Percentiles rank a stretch among this genome's conserved stretches.
Conservation (phyloP, 2,329 filamentous ascomycete species). For the Pseudogymnoascus sp. region DNA sequence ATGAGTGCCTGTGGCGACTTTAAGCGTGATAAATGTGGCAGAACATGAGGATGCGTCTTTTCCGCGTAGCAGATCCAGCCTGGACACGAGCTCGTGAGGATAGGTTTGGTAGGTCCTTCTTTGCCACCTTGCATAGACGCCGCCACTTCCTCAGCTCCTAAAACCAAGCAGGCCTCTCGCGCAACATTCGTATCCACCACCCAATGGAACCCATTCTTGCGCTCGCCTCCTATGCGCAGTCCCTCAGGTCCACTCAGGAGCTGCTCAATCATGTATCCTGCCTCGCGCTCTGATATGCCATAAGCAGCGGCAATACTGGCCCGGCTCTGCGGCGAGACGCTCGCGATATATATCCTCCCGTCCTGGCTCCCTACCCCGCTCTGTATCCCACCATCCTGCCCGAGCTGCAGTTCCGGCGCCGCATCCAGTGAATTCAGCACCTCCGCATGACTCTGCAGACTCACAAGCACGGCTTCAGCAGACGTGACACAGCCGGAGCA, state of each 20-base stretch:
- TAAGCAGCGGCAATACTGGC: constrained; percentile 83
- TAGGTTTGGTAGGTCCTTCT: constrained; percentile 40
- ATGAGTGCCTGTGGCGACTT: constrained; percentile 92
- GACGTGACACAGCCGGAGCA: constrained; percentile 97
- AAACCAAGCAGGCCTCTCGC: constrained; percentile 72
- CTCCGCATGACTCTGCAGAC: constrained; percentile 86
- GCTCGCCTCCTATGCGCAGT: constrained; percentile 58
- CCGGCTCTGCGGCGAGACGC: constrained; percentile 82
- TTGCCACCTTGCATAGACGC: constrained; percentile 22
- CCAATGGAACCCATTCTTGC: constrained; percentile 76
- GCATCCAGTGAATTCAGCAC: constrained; percentile 75
- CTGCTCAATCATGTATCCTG: constrained; percentile 73
- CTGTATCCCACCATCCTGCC: background rate
- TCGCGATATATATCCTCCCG: constrained; percentile 80
- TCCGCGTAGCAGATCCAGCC: constrained; percentile 99
- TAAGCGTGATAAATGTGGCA: constrained; percentile 81
- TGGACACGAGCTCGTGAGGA: constrained; percentile 83
- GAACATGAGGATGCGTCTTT: constrained; percentile 89
- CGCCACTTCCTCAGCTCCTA: constrained; percentile 65
- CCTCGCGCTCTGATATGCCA: constrained; percentile 62
- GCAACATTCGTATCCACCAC: constrained; percentile 82
- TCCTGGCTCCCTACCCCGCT: constrained; percentile 41
- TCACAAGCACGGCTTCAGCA: constrained; percentile 93
- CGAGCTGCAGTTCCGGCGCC: constrained; percentile 37
- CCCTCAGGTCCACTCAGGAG: constrained; percentile 64